A percentile compares a stretch with the other conserved stretches of the same genome.
phyloP scores from a whole-genome alignment of 2,329 filamentous ascomycete species.

The Lachnellula occidentalis region DNA sequence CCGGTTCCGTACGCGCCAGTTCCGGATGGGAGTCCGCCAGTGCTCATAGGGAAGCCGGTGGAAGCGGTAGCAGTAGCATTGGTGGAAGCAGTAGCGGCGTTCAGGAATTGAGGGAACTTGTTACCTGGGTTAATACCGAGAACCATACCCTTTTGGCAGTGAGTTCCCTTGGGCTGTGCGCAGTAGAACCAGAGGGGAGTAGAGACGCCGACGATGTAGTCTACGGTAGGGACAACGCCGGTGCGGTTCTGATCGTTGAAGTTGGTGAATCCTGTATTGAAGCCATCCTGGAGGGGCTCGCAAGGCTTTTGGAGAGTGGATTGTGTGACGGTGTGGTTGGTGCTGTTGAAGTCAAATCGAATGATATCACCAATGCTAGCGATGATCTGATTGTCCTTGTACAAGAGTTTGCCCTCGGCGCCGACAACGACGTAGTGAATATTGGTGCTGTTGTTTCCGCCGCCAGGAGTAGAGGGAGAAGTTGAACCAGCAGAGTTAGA shows the following conservation, averaged over 20 bases:
- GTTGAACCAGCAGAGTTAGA: not conserved
- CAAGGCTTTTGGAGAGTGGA: conserved; percentile 62
- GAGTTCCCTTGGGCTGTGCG: conserved; percentile 17
- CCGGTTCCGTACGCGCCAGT: no score
- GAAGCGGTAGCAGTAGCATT: not conserved
- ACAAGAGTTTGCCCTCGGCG: conserved; percentile 30
- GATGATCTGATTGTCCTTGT: conserved; percentile 51
- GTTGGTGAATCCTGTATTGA: conserved; percentile 61
- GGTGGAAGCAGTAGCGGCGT: conserved; percentile 8
- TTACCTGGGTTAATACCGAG: conserved; percentile 25
- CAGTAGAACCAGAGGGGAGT: conserved; percentile 31
- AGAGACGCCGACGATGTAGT: conserved; percentile 16
- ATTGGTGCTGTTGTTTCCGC: not conserved
- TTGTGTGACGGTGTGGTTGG: conserved; percentile 70
- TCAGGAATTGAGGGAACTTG: conserved; percentile 16
- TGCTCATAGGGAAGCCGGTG: not conserved
- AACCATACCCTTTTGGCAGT: conserved; percentile 28
- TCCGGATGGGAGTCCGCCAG: not conserved
- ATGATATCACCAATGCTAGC: conserved; percentile 62
- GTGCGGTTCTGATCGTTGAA: conserved; percentile 56
- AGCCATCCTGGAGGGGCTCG: conserved; percentile 49
- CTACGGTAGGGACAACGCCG: conserved; percentile 8
- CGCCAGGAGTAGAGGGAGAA: not conserved
- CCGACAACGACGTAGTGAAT: conserved; percentile 11
- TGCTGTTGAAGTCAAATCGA: conserved; percentile 63